Percentiles rank a stretch among this genome's conserved stretches.
phyloP scores from a whole-genome alignment of 2,329 filamentous ascomycete genomes.

The Mycocentrospora acerina region DNA sequence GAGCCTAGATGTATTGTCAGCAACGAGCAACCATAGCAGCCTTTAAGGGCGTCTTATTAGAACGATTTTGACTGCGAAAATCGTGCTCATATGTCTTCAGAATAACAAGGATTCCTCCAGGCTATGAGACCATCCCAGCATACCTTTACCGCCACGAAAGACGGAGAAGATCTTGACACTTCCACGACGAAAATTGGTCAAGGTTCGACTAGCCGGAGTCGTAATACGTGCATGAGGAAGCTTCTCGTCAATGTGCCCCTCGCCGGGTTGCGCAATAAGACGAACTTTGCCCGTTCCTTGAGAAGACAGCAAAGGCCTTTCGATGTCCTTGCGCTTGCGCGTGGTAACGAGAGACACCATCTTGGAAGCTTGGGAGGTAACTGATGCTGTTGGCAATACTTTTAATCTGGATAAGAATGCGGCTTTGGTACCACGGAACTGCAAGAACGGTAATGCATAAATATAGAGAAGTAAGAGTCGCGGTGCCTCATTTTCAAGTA shows the following conservation, averaged over 20 bases:
- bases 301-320: conserved; percentile 17
- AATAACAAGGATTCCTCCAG: too few species aligned
- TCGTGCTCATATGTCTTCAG: too few species aligned
- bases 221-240: conserved; percentile 15
- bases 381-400: too few species aligned
- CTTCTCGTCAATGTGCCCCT: conserved; percentile 13
- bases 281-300: conserved; percentile 38
- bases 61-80: too few species aligned
- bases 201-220: conserved; percentile 24
- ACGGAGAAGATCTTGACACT: conserved; percentile 38
- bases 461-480: too few species aligned
- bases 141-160: conserved; percentile 37
- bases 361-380: conserved; percentile 1
- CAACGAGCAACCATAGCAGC: too few species aligned
- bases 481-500: too few species aligned
- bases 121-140: not conserved
- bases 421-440: too few species aligned
- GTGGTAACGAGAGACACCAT: conserved; percentile 36
- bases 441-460: too few species aligned
- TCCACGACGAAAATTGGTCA: conserved; percentile 32
- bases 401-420: conserved; percentile 1
- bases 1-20: conserved; percentile 18
- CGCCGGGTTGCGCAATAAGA: conserved; percentile 27
- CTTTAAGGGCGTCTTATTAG: too few species aligned
- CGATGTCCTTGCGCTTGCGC: conserved; percentile 35